Percentiles rank a stretch among this genome's conserved stretches.
phyloP scores from a whole-genome alignment of 306 rosid species.

The Lupinus albus region DNA sequence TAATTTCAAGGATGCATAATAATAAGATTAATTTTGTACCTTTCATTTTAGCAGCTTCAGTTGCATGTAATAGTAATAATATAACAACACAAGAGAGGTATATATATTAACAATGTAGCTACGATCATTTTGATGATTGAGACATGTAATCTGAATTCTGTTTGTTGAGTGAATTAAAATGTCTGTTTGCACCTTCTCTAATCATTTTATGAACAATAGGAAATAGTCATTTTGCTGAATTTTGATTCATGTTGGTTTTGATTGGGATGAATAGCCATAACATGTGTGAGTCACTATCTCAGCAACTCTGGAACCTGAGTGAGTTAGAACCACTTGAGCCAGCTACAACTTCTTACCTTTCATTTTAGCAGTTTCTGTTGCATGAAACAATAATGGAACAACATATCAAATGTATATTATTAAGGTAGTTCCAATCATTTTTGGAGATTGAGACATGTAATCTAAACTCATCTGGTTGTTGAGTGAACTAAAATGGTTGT shows the following conservation, averaged over 20 bases:
- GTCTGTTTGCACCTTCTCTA: background rate
- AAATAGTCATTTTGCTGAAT: background rate
- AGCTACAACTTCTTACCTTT: no score
- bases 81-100: background rate
- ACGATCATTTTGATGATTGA: conserved; percentile 1
- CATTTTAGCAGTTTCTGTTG: no score
- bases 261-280: no score
- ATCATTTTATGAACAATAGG: background rate
- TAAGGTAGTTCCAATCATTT: no score
- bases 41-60: conserved; percentile 8
- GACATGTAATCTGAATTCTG: background rate
- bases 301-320: no score
- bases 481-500: no score
- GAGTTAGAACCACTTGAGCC: no score
- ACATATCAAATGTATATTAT: no score
- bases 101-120: background rate
- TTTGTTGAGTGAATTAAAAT: background rate
- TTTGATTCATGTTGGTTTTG: background rate
- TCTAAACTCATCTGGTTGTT: no score
- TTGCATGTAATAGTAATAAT: conserved; percentile 7
- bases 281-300: no score
- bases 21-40: conserved; percentile 37
- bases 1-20: conserved; percentile 8
- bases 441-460: no score
- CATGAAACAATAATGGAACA: no score